Conservation (phyloP, 208 protist species). For the Trypanosoma caninum region DNA sequence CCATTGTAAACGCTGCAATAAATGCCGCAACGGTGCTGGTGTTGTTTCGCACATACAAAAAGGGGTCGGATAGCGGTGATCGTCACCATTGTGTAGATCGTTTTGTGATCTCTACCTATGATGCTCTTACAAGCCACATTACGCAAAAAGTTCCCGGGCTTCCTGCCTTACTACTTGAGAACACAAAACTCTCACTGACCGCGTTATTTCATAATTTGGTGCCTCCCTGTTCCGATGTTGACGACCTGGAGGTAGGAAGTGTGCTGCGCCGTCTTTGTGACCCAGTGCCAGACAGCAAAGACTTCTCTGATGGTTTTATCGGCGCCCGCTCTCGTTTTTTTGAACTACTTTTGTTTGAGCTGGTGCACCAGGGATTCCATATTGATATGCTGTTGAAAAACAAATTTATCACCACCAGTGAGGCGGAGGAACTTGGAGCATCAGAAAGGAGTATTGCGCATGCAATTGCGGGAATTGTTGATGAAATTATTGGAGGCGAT, state of each 20-base stretch:
- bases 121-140: conserved; percentile 39
- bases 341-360: conserved; percentile 67
- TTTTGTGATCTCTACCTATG: conserved; percentile 41
- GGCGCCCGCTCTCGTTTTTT: conserved; percentile 58
- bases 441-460: conserved; percentile 54
- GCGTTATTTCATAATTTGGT: conserved; percentile 32
- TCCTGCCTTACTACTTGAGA: conserved; percentile 31
- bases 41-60: conserved; percentile 56
- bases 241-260: conserved; percentile 45
- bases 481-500: conserved; percentile 11
- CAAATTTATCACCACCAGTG: conserved; percentile 47
- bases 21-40: conserved; percentile 58
- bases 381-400: conserved; percentile 61
- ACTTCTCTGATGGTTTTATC: conserved; percentile 57
- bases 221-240: conserved; percentile 22
- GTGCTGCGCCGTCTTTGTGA: conserved; percentile 48
- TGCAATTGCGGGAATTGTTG: conserved; percentile 37
- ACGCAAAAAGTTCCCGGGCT: conserved; percentile 46
- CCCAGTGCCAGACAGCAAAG: conserved; percentile 63
- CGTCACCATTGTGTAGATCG: conserved; percentile 35
- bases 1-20: conserved; percentile 74
- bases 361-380: conserved; percentile 72
- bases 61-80: background rate
- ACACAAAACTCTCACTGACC: conserved; percentile 1
- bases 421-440: conserved; percentile 67